Conservation (phyloP, 2,329 filamentous ascomycete species). For the Dissoconium aciculare region DNA sequence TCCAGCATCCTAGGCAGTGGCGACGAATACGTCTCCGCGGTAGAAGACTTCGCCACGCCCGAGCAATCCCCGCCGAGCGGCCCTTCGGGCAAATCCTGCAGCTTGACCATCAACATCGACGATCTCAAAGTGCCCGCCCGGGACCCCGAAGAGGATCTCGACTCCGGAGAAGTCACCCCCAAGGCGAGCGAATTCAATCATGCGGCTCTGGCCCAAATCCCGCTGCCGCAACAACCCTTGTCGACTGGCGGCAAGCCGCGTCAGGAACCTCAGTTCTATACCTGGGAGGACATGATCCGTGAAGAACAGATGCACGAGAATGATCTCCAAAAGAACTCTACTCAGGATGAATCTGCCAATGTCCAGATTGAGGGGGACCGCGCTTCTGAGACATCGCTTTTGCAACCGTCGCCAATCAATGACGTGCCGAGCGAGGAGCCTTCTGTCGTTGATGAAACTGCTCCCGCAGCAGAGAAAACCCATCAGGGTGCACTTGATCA, state of each 20-base stretch:
- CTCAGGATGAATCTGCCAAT: too few relatives aligned
- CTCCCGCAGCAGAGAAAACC: too few relatives aligned
- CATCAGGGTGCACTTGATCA: too few relatives aligned
- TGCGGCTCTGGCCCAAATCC: slow-evolving; percentile 1
- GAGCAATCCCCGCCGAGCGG: slow-evolving; percentile 4
- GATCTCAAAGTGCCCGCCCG: slow-evolving; percentile 12
- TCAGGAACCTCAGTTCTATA: slow-evolving; percentile 24
- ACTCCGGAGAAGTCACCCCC: slow-evolving; percentile 53
- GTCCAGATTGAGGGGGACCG: too few relatives aligned
- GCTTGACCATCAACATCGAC: slow-evolving; percentile 15
- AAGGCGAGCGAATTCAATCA: slow-evolving; percentile 41
- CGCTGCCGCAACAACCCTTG: slow-evolving; percentile 6
- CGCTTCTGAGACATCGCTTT: too few relatives aligned
- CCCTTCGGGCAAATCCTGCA: slow-evolving; percentile 1
- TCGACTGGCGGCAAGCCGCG: slow-evolving; percentile 10
- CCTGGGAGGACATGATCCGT: slow-evolving; percentile 24
- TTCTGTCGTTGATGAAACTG: too few relatives aligned
- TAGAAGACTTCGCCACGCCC: slow-evolving; percentile 22
- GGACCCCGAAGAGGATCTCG: slow-evolving; percentile 32
- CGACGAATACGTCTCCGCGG: slow-evolving; percentile 32
- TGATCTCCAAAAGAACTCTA: too few relatives aligned
- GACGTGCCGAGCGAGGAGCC: too few relatives aligned
- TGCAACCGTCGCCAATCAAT: too few relatives aligned
- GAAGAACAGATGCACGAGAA: slow-evolving; percentile 19
- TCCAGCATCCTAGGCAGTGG: slow-evolving; percentile 26